Percentiles rank a stretch among this genome's conserved stretches.
Evolutionary conservation across 2,329 filamentous ascomycete genomes (phyloP).

Genomic region (Botrytis medusae): DNA sequence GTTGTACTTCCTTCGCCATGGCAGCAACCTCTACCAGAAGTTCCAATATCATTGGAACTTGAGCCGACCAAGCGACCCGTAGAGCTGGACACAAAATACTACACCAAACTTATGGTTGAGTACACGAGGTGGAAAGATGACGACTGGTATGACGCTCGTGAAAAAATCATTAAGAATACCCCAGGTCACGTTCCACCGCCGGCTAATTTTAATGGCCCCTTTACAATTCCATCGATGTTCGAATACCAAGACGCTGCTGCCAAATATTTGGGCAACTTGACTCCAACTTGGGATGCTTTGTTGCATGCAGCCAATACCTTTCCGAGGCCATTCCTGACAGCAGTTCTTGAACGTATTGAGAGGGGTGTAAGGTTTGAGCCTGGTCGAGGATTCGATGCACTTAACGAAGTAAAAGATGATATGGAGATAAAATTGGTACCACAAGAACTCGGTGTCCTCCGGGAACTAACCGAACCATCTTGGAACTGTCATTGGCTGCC

Average conservation of each 20-base stretch:
- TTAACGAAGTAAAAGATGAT: constrained; percentile 1
- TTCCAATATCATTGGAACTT: constrained; percentile 31
- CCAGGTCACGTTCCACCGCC: constrained; percentile 25
- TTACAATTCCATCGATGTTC: constrained; percentile 19
- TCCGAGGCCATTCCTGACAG: background rate
- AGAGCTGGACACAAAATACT: constrained; percentile 33
- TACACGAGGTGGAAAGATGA: constrained; percentile 30
- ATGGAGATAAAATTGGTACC: background rate
- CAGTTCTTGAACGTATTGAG: constrained; percentile 6
- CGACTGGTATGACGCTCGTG: constrained; percentile 24
- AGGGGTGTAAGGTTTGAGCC: constrained; percentile 2
- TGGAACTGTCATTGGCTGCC: constrained; percentile 14
- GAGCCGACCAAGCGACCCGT: constrained; percentile 32
- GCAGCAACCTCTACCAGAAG: constrained; percentile 25
- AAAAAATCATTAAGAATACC: background rate
- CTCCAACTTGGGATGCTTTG: background rate
- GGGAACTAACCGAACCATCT: constrained; percentile 2
- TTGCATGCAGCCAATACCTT: background rate
- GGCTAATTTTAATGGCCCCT: constrained; percentile 33
- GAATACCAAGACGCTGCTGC: constrained; percentile 24
- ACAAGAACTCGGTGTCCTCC: constrained; percentile 1
- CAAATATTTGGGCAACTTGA: background rate
- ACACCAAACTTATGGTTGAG: constrained; percentile 31
- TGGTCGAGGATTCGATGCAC: background rate
- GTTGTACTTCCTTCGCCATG: constrained; percentile 26